phyloP scores from a whole-genome alignment of 2,329 filamentous ascomycete genomes.

The Fusarium marasasianum region DNA sequence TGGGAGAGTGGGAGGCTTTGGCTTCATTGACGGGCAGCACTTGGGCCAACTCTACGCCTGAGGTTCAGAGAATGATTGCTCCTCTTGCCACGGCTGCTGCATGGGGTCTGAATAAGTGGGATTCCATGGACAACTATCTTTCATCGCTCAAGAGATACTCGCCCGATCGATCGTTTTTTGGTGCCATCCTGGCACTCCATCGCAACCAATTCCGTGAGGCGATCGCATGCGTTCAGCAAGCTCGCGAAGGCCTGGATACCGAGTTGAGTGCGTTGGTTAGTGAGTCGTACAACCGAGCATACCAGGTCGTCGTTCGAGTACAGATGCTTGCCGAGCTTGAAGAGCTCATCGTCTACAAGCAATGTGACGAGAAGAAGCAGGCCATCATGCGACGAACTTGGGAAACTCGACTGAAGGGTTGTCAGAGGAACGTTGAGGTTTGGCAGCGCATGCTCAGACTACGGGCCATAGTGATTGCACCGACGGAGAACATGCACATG shows the following conservation, averaged over 20 bases:
- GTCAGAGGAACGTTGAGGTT: constrained; percentile 95
- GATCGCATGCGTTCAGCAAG: constrained; percentile 87
- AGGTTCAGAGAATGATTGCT: constrained; percentile 90
- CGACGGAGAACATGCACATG: constrained; percentile 96
- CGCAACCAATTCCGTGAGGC: constrained; percentile 96
- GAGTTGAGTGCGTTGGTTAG: constrained; percentile 96
- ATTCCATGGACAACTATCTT: constrained; percentile 97
- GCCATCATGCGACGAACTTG: constrained; percentile 92
- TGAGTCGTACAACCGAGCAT: constrained; percentile 97
- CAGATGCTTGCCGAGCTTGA: constrained; percentile 99
- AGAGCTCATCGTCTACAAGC: constrained; percentile 98
- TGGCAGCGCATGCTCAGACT: constrained; percentile 99
- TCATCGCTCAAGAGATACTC: constrained; percentile 94
- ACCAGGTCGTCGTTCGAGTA: constrained; percentile 96
- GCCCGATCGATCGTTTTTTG: constrained; percentile 96
- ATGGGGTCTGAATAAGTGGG: constrained; percentile 97
- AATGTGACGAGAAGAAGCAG: constrained; percentile 88
- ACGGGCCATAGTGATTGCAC: constrained; percentile 88
- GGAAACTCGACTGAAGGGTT: constrained; percentile 94
- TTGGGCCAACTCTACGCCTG: constrained; percentile 88
- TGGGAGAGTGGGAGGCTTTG: constrained; percentile 96
- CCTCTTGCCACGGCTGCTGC: constrained; percentile 94
- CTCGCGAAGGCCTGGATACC: constrained; percentile 91
- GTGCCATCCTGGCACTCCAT: constrained; percentile 92
- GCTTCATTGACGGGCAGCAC: constrained; percentile 90